Evolutionary conservation across 2,329 filamentous ascomycete species (phyloP).

Genomic region (Nectriaceae sp.): DNA sequence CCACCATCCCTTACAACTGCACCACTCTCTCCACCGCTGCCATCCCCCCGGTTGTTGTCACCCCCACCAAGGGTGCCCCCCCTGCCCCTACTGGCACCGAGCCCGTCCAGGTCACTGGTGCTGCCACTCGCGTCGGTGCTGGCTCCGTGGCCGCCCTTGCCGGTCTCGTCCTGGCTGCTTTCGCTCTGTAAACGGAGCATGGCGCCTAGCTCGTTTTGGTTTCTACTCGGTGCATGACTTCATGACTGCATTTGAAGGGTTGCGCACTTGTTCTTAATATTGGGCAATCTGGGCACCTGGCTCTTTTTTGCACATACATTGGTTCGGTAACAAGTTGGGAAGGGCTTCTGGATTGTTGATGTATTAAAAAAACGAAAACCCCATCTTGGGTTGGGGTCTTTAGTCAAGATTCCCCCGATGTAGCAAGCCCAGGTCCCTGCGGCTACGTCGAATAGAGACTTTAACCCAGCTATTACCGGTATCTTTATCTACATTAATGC

Average conservation of each 20-base stretch:
- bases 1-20: conserved; percentile 5
- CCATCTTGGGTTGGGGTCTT: conserved; percentile 29
- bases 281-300: conserved; percentile 25
- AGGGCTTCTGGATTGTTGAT: conserved; percentile 33
- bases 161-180: conserved; percentile 42
- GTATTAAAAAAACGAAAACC: conserved; percentile 31
- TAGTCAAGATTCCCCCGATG: conserved; percentile 23
- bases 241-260: conserved; percentile 35
- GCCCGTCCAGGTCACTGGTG: conserved; percentile 22
- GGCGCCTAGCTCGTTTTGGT: conserved; percentile 18
- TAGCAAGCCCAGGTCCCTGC: conserved; percentile 28
- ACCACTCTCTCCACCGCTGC: conserved; percentile 12
- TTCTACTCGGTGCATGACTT: conserved; percentile 30
- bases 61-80: conserved; percentile 20
- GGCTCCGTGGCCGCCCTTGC: conserved; percentile 41
- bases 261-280: conserved; percentile 27
- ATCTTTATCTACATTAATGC: neutral
- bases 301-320: conserved; percentile 33
- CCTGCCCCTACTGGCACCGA: conserved; percentile 6
- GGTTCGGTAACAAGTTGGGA: conserved; percentile 27
- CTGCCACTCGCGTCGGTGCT: conserved; percentile 35
- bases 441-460: conserved; percentile 32
- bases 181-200: conserved; percentile 43
- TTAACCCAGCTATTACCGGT: conserved; percentile 19
- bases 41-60: conserved; percentile 27